Evolutionary conservation across 306 rosid species (phyloP).

Genomic region (Castanopsis chinensis): DNA sequence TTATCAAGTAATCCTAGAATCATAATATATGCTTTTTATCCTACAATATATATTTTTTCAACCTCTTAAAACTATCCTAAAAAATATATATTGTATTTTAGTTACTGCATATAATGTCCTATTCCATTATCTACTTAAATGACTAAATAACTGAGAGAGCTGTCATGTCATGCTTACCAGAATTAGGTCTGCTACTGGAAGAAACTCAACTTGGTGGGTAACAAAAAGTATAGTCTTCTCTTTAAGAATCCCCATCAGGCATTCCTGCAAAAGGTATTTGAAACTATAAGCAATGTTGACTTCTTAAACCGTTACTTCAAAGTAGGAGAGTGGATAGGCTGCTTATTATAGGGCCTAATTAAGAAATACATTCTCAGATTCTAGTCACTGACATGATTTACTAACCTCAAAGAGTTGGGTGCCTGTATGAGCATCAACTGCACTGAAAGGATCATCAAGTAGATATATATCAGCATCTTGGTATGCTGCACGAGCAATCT

Average conservation of each 20-base stretch:
- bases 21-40: not conserved
- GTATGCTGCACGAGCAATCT: conserved; percentile 89
- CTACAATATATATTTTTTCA: not conserved
- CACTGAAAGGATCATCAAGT: conserved; percentile 93
- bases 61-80: not conserved
- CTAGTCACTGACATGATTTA: not conserved
- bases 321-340: not conserved
- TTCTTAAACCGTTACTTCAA: not conserved
- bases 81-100: not conserved
- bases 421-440: conserved; percentile 98
- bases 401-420: conserved; percentile 83
- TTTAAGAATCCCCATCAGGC: conserved; percentile 84
- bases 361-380: not conserved
- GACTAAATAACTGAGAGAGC: conserved; percentile 7
- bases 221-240: conserved; percentile 81
- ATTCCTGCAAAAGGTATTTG: conserved; percentile 52
- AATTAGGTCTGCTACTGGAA: conserved; percentile 93
- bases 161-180: conserved; percentile 48
- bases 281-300: conserved; percentile 9
- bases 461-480: conserved; percentile 87
- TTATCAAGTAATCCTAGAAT: not conserved
- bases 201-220: conserved; percentile 98
- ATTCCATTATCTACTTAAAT: not conserved
- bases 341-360: not conserved
- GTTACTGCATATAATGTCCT: not conserved